These are phyloP conservation scores for Bacidia rubella DNA, from an alignment of 495 filamentous ascomycete genomes.

Conservation along the genomic window DNA sequence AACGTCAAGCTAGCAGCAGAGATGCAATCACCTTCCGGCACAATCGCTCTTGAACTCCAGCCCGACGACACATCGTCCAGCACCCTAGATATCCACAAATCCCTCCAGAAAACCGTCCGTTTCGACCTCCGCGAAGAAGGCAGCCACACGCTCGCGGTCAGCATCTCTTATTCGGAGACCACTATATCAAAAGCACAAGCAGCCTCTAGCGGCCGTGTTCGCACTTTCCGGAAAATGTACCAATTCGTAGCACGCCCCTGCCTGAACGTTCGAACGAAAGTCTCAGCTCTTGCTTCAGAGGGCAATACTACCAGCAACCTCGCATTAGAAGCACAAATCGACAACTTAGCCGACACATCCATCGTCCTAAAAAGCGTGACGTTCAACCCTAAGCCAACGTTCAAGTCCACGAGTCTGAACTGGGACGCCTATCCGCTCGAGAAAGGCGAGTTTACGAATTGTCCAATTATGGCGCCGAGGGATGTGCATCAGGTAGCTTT, in stretches of 20 bases:
- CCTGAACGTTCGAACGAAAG: conserved; percentile 81
- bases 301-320: conserved; percentile 32
- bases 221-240: conserved; percentile 91
- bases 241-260: conserved; percentile 88
- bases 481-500: conserved; percentile 92
- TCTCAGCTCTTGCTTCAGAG: conserved; percentile 42
- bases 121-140: conserved; percentile 92
- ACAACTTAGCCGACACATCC: conserved; percentile 62
- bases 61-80: conserved; percentile 25
- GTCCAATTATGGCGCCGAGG: conserved; percentile 62
- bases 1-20: conserved; percentile 76
- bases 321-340: conserved; percentile 82
- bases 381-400: conserved; percentile 40
- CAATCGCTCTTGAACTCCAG: conserved; percentile 41
- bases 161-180: conserved; percentile 73
- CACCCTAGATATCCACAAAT: conserved; percentile 50
- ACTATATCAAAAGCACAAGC: conserved; percentile 26
- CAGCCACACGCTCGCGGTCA: conserved; percentile 85
- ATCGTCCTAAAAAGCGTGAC: conserved; percentile 32
- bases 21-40: conserved; percentile 78
- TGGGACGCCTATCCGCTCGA: conserved; percentile 35
- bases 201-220: conserved; percentile 44
- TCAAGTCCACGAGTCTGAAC: conserved; percentile 43
- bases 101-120: conserved; percentile 67
- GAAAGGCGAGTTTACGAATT: conserved; percentile 16